Conservation (phyloP, 345 rosid genomes). For the Citropsis articulata region DNA sequence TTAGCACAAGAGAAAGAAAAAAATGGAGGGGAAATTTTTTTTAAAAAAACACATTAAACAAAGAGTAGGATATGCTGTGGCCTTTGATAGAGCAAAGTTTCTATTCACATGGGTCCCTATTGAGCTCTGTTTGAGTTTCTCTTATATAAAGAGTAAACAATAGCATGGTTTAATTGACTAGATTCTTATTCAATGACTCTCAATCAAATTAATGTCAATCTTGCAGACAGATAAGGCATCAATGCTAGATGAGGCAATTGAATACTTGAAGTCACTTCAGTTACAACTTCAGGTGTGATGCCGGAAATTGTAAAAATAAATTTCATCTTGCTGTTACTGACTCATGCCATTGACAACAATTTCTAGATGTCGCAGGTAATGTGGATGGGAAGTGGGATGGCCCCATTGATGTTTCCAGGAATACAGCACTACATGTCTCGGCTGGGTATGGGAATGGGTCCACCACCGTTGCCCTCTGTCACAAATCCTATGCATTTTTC, state of each 20-base stretch:
- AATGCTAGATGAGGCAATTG: slow-evolving; percentile 90
- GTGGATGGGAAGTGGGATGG: slow-evolving; percentile 93
- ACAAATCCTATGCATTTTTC: slow-evolving; percentile 43
- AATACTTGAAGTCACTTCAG: slow-evolving; percentile 90
- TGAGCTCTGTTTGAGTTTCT: background rate
- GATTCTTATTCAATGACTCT: background rate
- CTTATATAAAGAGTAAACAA: background rate
- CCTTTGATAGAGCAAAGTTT: background rate
- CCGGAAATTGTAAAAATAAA: background rate
- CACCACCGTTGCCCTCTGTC: slow-evolving; percentile 27
- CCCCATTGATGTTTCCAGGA: slow-evolving; percentile 85
- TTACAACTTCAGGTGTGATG: slow-evolving; percentile 71
- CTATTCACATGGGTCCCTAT: background rate
- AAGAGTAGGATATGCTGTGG: background rate
- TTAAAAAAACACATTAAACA: background rate
- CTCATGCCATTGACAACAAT: slow-evolving; percentile 7
- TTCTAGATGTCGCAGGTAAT: slow-evolving; percentile 49
- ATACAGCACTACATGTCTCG: slow-evolving; percentile 56
- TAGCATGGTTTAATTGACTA: background rate
- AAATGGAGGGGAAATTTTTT: background rate
- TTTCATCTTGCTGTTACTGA: background rate
- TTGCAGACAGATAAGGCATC: slow-evolving; percentile 92
- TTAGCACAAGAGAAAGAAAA: background rate
- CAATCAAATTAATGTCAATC: slow-evolving; percentile 6
- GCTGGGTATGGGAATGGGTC: slow-evolving; percentile 52